phyloP scores from a whole-genome alignment of 768 basidiomycete genomes.

The Vararia minispora region DNA sequence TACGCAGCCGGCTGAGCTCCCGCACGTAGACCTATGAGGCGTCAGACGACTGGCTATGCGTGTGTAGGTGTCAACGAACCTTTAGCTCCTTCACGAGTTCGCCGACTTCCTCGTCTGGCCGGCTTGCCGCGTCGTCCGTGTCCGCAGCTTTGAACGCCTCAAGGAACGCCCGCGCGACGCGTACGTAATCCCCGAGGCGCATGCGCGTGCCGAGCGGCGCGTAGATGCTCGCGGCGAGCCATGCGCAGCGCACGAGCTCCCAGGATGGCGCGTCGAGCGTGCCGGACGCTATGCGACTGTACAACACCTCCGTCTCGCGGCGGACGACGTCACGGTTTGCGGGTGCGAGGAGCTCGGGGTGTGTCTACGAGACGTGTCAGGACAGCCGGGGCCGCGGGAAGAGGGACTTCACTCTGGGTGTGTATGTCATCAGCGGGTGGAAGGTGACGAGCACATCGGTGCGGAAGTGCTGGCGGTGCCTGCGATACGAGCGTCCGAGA shows the following conservation, averaged over 20 bases:
- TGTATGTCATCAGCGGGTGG: constrained; percentile 56
- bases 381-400: neutral
- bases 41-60: neutral
- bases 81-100: constrained; percentile 40
- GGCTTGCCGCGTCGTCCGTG: constrained; percentile 13
- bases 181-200: constrained; percentile 76
- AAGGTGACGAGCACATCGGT: constrained; percentile 83
- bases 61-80: constrained; percentile 25
- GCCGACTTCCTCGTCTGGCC: constrained; percentile 12
- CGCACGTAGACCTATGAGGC: constrained; percentile 61
- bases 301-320: constrained; percentile 46
- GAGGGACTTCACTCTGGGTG: constrained; percentile 37
- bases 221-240: constrained; percentile 71
- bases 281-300: constrained; percentile 60
- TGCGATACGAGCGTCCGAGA: too few relatives aligned
- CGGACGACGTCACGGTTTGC: constrained; percentile 53
- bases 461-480: constrained; percentile 80
- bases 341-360: constrained; percentile 63
- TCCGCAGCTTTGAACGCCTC: constrained; percentile 52
- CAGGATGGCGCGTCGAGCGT: constrained; percentile 82
- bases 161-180: constrained; percentile 62
- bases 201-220: constrained; percentile 81
- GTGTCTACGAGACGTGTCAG: constrained; percentile 29
- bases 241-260: constrained; percentile 63
- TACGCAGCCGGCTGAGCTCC: constrained; percentile 47